Conservation (phyloP, 352 stramenopile genomes). For the Phytophthora meadii region DNA sequence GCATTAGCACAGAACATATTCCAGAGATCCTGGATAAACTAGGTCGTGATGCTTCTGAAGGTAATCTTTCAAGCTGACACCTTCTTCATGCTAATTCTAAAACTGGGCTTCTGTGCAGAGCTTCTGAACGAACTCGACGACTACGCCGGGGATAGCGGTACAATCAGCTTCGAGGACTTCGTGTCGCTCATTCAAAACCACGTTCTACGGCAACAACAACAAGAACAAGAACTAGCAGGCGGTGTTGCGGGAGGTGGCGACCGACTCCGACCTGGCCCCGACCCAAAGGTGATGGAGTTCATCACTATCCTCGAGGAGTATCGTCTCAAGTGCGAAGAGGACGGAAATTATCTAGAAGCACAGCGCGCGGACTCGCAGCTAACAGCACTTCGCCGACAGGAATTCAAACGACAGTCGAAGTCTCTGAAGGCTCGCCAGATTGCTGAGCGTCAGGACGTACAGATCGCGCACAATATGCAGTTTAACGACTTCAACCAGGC, state of each 20-base stretch:
- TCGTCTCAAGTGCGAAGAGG: constrained; percentile 93
- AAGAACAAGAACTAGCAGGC: constrained; percentile 49
- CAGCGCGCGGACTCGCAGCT: constrained; percentile 90
- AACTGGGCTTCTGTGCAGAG: constrained; percentile 34
- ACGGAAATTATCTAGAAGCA: constrained; percentile 95
- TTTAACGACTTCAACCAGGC: constrained; percentile 94
- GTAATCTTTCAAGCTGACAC: constrained; percentile 21
- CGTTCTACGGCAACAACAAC: constrained; percentile 38
- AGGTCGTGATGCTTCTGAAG: constrained; percentile 73
- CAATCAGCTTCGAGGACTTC: constrained; percentile 74
- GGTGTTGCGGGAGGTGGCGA: constrained; percentile 34
- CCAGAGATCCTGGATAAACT: constrained; percentile 81
- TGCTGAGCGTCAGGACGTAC: constrained; percentile 93
- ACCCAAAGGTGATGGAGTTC: constrained; percentile 95
- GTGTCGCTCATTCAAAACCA: constrained; percentile 61
- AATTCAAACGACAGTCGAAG: constrained; percentile 93
- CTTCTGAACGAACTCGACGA: constrained; percentile 78
- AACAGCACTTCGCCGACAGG: constrained; percentile 87
- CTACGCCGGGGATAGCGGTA: constrained; percentile 52
- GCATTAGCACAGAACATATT: constrained; percentile 72
- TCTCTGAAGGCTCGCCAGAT: constrained; percentile 91
- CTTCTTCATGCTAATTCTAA: neutral
- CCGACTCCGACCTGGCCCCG: constrained; percentile 64
- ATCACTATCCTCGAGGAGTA: constrained; percentile 95
- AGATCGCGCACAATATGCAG: constrained; percentile 96